phyloP scores from a whole-genome alignment of 805 yeast genomes.

The Teunomyces atbi region DNA sequence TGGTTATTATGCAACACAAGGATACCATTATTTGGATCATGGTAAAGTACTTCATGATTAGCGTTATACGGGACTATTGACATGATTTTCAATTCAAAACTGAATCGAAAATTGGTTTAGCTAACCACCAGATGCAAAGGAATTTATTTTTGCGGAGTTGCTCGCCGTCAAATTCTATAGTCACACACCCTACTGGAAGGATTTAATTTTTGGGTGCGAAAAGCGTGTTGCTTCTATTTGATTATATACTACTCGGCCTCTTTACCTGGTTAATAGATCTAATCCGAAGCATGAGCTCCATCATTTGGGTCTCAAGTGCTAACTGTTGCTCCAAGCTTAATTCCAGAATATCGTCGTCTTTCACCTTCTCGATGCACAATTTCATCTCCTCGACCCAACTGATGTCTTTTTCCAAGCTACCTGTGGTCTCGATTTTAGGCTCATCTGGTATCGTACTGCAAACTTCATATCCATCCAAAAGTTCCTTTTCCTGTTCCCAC shows the following conservation, averaged over 20 bases:
- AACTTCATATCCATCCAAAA: neutral
- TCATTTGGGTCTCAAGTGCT: constrained; percentile 32
- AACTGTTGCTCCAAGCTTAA: constrained; percentile 17
- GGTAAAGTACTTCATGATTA: constrained; percentile 30
- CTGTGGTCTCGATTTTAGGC: neutral
- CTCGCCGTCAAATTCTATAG: neutral
- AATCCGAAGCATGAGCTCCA: constrained; percentile 35
- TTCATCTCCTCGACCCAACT: neutral
- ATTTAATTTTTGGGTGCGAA: neutral
- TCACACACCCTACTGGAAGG: too few relatives aligned
- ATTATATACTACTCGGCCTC: neutral
- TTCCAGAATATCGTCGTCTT: constrained; percentile 14
- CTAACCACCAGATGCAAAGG: neutral
- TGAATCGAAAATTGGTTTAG: neutral
- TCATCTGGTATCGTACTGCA: neutral
- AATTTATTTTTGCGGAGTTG: neutral
- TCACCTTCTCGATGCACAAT: neutral
- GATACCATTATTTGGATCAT: constrained; percentile 34
- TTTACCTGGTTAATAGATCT: constrained; percentile 11
- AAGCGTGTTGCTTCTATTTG: neutral
- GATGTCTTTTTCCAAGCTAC: neutral
- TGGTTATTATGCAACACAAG: constrained; percentile 34
- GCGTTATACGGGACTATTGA: constrained; percentile 39
- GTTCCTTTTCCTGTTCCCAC: neutral
- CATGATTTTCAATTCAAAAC: constrained; percentile 18